Base-by-base conservation (phyloP, 371 early-diverging fungal genomes). In the Mucor sp. region DNA sequence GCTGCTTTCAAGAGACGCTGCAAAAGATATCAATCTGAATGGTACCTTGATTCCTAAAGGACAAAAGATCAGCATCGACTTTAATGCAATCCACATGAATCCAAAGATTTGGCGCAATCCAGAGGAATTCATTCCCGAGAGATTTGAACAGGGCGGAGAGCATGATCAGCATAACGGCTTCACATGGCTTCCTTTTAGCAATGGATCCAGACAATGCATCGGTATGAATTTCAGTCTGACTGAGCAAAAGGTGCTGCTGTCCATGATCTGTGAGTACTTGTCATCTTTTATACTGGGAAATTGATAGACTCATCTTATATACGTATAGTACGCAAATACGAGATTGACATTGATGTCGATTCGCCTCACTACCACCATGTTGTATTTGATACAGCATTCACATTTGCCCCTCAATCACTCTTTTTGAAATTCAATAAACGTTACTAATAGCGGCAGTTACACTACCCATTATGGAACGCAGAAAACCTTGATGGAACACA, bases 181-280 rank as follows among this genome's bases (percentile, higher is more conserved):
- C 21, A 70, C 79, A 7, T 88, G 80, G 80, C 50, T 83, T 12
- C 86, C 88, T 27, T 88, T 88, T 62, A 75, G 82, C 62, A 70
- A 75, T 35, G 88, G 87, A 8, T 56, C 76, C 4, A 79, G 87
- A 43, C 78, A 84, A 65, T 88, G 90, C 55, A 74, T 87, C 48
- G 90, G 87, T 32, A 78, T 82, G 76, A 81, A 86, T 47, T 88
- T 89, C 61, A 81, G 85, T 3, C 68, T 88, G 60, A 66, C 80
- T 9, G 84, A 85, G 33, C 87, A 86, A 71, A 77, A 85, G n/a
- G 71, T 87, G 8, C 28, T 85, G 2, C 70, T 87, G n/a, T 63
- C 82, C 6, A 78, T 85, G 81, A 57, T 88, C 4, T 60, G 77
- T 80, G 67, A 77, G 75, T 75, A 15, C 44, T 28, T 25, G 27